Percentiles rank a stretch among this genome's conserved stretches.
phyloP scores from a whole-genome alignment of 257 asterid genomes.

The Galeopsis tetrahit region DNA sequence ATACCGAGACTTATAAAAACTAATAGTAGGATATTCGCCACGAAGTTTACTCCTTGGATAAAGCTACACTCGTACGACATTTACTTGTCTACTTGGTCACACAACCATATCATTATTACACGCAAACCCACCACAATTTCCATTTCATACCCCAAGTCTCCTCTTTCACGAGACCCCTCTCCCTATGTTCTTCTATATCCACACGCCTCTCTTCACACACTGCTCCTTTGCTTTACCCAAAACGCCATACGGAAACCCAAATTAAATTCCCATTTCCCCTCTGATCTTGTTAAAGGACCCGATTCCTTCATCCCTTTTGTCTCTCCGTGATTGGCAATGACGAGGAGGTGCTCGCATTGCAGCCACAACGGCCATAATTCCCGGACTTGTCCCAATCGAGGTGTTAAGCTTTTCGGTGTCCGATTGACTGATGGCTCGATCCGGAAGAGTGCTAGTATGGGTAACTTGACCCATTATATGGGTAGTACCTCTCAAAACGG shows the following conservation, averaged over 20 bases:
- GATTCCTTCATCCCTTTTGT: constrained; percentile 8
- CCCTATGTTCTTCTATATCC: not conserved
- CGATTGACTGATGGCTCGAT: constrained; percentile 98
- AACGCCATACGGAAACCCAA: not conserved
- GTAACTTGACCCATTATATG: constrained; percentile 87
- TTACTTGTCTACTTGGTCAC: too few relatives aligned
- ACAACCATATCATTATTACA: constrained; percentile 35
- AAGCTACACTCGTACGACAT: too few relatives aligned
- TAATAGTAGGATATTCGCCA: too few relatives aligned
- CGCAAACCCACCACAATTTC: constrained; percentile 32
- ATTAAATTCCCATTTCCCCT: constrained; percentile 9
- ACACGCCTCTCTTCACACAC: constrained; percentile 34
- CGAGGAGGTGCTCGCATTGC: constrained; percentile 99
- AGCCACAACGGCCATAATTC: constrained; percentile 98
- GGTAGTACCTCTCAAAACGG: constrained; percentile 63
- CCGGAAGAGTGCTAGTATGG: constrained; percentile 99
- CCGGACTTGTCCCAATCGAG: constrained; percentile 98
- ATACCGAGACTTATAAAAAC: too few relatives aligned
- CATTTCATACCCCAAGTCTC: constrained; percentile 14
- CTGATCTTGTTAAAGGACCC: constrained; percentile 41
- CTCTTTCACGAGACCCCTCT: constrained; percentile 33
- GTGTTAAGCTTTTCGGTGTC: constrained; percentile 96
- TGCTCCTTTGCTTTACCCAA: constrained; percentile 25
- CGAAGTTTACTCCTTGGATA: too few relatives aligned
- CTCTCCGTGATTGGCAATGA: constrained; percentile 52